Evolutionary conservation across 2,329 filamentous ascomycete species (phyloP).

Genomic region (Colletotrichum agaves): DNA sequence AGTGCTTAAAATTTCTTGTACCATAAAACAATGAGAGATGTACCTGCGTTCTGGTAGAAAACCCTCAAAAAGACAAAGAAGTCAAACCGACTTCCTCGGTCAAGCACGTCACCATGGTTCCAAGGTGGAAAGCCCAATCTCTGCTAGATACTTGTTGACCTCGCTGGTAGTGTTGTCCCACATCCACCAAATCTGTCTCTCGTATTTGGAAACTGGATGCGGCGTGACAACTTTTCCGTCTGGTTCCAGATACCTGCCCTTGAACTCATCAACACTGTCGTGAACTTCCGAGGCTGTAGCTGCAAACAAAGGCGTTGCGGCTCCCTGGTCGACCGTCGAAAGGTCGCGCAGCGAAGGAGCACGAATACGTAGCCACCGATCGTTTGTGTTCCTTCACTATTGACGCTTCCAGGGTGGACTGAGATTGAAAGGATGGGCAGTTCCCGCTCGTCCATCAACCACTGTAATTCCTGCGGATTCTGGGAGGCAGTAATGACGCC

Average conservation of each 20-base stretch:
- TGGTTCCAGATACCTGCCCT: slow-evolving; percentile 39
- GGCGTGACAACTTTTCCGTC: slow-evolving; percentile 28
- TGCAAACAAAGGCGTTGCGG: slow-evolving; percentile 38
- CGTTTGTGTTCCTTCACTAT: slow-evolving; percentile 4
- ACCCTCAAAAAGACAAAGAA: too few species aligned
- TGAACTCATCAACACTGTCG: slow-evolving; percentile 27
- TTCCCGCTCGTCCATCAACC: slow-evolving; percentile 34
- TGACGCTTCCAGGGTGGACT: slow-evolving; percentile 39
- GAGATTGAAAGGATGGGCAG: slow-evolving; percentile 38
- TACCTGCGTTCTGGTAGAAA: too few species aligned
- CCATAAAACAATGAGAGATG: too few species aligned
- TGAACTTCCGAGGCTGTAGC: slow-evolving; percentile 38
- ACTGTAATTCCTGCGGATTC: slow-evolving; percentile 41
- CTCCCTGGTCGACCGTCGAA: slow-evolving; percentile 38
- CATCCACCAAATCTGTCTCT: slow-evolving; percentile 29
- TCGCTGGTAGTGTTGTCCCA: slow-evolving; percentile 38
- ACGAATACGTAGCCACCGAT: slow-evolving; percentile 20
- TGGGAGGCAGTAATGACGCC: slow-evolving; percentile 12
- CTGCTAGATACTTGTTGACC: slow-evolving; percentile 29
- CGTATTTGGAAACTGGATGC: slow-evolving; percentile 34
- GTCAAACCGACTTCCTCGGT: too few species aligned
- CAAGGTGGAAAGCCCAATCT: slow-evolving; percentile 15
- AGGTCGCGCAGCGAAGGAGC: slow-evolving; percentile 17
- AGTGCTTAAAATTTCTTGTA: too few species aligned
- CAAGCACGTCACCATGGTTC: background rate